Conservation (phyloP, 441 rosid species). For the Eugenia klotzschiana region DNA sequence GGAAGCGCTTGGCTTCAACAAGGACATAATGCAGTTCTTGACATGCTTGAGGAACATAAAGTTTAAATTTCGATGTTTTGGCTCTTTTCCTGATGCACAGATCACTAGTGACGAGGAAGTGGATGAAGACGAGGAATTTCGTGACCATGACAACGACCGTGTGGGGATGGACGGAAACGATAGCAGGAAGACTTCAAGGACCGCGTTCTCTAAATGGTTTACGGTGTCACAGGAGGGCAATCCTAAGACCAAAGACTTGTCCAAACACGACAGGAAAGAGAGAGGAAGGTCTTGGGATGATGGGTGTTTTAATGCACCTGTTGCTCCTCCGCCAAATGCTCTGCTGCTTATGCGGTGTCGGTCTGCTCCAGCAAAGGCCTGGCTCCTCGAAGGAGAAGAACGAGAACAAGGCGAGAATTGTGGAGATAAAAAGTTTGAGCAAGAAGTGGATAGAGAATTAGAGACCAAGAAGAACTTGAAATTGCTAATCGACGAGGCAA, state of each 20-base stretch:
- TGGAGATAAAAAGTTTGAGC: neutral
- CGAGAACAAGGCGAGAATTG: neutral
- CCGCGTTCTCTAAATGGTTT: neutral
- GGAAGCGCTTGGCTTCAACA: slow-evolving; percentile 60
- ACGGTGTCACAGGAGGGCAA: neutral
- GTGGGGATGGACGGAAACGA: neutral
- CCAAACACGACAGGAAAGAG: neutral
- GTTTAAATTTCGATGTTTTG: slow-evolving; percentile 67
- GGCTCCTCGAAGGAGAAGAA: neutral
- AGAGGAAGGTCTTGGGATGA: neutral
- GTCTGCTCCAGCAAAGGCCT: neutral
- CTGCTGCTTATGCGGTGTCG: slow-evolving; percentile 1
- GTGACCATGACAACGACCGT: neutral
- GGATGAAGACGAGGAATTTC: slow-evolving; percentile 11
- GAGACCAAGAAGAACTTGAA: neutral
- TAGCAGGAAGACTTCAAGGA: neutral
- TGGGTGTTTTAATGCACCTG: neutral
- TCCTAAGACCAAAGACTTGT: neutral
- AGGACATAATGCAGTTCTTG: slow-evolving; percentile 65
- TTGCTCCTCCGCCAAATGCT: neutral
- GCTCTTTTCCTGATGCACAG: slow-evolving; percentile 44
- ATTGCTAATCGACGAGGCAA: neutral
- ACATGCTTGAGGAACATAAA: slow-evolving; percentile 47
- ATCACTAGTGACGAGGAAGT: slow-evolving; percentile 11
- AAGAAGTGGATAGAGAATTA: neutral